Percentiles rank a stretch among this genome's conserved stretches.
These are phyloP conservation scores for Lagenaria siceraria DNA, from an alignment of 306 rosid genomes.

Conservation along the genomic window DNA sequence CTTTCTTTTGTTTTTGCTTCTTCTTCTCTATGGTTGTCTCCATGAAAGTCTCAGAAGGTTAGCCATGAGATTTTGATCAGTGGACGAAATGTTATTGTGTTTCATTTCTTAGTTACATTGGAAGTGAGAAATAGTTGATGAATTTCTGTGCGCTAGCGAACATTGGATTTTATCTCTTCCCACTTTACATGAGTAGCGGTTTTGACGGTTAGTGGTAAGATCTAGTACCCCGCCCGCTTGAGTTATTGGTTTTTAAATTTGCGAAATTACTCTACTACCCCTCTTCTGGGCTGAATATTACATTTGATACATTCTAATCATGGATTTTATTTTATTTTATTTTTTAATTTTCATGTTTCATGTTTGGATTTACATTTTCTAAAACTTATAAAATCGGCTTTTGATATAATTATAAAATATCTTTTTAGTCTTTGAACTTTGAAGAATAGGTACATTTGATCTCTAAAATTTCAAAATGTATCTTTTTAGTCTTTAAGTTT, in stretches of 20 bases:
- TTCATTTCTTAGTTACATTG: background rate
- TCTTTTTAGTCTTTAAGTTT: no score
- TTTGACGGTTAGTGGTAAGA: conserved; percentile 47
- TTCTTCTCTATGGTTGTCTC: background rate
- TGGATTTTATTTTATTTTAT: background rate
- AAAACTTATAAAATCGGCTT: no score
- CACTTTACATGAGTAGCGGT: conserved; percentile 21
- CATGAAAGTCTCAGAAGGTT: background rate
- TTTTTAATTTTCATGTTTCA: background rate
- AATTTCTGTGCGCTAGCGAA: conserved; percentile 4
- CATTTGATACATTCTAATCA: background rate
- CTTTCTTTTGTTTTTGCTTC: background rate
- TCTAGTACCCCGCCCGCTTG: conserved; percentile 22
- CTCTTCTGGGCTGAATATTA: background rate
- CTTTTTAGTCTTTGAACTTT: no score
- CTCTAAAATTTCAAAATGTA: no score
- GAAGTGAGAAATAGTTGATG: background rate
- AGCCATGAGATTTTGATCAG: background rate
- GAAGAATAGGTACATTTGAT: no score
- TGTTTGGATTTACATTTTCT: no score
- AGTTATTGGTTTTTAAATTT: background rate
- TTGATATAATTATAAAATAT: no score
- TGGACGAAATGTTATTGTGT: background rate
- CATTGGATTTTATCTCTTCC: background rate
- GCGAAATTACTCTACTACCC: background rate